A percentile compares a stretch with the other conserved stretches of the same genome.
phyloP scores from a whole-genome alignment of 1,139 yeast genomes.

The Zygoascus sp. region DNA sequence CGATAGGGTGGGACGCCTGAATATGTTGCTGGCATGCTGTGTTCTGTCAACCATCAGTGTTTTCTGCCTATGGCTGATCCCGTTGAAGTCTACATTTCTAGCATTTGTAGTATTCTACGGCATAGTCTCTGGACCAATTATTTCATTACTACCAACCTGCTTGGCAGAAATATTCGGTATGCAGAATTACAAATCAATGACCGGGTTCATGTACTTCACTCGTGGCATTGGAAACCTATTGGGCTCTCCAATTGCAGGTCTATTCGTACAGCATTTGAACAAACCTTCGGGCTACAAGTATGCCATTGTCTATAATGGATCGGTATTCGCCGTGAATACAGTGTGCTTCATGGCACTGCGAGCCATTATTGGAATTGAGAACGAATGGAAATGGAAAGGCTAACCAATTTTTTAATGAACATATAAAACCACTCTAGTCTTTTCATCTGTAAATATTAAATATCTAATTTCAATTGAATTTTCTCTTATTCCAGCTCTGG shows the following conservation, averaged over 20 bases:
- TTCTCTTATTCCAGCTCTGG: neutral
- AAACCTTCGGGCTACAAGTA: conserved; percentile 16
- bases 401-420: neutral
- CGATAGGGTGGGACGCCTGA: conserved; percentile 40
- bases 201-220: conserved; percentile 23
- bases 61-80: conserved; percentile 37
- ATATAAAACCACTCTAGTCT: neutral
- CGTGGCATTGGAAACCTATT: conserved; percentile 25
- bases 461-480: neutral
- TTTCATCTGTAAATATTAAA: neutral
- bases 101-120: conserved; percentile 37
- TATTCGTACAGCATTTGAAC: conserved; percentile 17
- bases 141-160: conserved; percentile 41
- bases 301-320: conserved; percentile 24
- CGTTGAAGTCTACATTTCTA: conserved; percentile 33
- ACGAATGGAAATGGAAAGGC: conserved; percentile 3
- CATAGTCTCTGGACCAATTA: conserved; percentile 38
- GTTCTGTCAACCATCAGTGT: conserved; percentile 35
- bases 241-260: conserved; percentile 28
- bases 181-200: conserved; percentile 22
- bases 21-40: conserved; percentile 39
- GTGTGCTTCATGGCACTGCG: conserved; percentile 7
- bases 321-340: conserved; percentile 12
- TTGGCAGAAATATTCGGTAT: conserved; percentile 40
- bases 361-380: neutral